Conservation (phyloP, 495 filamentous ascomycete species). For the Hyphodiscus hymeniophilus region DNA sequence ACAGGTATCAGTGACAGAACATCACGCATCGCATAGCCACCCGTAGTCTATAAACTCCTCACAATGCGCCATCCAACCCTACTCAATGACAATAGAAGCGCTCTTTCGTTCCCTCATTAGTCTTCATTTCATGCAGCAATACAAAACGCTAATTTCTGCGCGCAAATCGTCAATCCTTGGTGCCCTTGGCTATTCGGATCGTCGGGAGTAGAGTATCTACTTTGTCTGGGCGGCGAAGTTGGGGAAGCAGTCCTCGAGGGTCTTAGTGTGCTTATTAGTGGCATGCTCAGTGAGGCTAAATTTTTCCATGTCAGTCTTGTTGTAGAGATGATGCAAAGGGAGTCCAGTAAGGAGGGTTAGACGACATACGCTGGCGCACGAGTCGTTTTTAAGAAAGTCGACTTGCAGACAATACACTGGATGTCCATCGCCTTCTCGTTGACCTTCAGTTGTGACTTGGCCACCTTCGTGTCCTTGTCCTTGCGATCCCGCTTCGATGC, state of each 20-base stretch:
- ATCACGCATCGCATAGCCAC: background rate
- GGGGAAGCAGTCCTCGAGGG: constrained; percentile 45
- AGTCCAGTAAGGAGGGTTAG: no score
- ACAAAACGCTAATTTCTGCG: background rate
- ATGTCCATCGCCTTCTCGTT: constrained; percentile 47
- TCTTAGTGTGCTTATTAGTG: constrained; percentile 46
- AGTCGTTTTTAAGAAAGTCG: constrained; percentile 49
- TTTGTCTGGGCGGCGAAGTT: constrained; percentile 24
- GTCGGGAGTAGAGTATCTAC: background rate
- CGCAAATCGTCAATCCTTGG: background rate
- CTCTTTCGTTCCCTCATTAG: no score
- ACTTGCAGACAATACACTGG: constrained; percentile 47
- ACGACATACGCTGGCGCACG: constrained; percentile 39
- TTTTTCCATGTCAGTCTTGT: background rate
- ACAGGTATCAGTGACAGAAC: constrained; percentile 7
- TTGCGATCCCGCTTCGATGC: constrained; percentile 51
- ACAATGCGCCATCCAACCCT: constrained; percentile 13
- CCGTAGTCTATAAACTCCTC: constrained; percentile 8
- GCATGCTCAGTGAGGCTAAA: constrained; percentile 40
- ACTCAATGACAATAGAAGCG: background rate
- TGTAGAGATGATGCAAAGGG: no score
- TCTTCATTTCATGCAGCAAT: background rate
- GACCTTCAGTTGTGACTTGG: constrained; percentile 48
- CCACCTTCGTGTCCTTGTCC: constrained; percentile 33
- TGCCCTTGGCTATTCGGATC: background rate